Percentiles rank a stretch among this genome's conserved stretches.
These are phyloP conservation scores for Ophiosphaerella korrae DNA, from an alignment of 2,329 filamentous ascomycete genomes.

Conservation along the genomic window DNA sequence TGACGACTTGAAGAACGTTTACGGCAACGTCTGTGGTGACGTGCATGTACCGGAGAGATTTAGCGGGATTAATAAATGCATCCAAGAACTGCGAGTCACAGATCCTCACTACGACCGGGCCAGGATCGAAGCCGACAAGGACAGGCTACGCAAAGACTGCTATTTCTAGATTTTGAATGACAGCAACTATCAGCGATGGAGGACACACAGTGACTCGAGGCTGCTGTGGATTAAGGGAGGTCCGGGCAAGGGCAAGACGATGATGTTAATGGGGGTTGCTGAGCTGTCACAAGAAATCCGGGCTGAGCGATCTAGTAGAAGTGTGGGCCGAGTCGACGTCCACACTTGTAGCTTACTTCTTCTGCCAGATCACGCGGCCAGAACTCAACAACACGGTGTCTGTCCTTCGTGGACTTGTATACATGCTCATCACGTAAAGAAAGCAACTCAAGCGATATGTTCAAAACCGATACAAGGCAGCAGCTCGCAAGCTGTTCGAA, in stretches of 20 bases:
- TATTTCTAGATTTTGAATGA: constrained; percentile 12
- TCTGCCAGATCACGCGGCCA: constrained; percentile 40
- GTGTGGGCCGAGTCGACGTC: too few species aligned
- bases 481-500: background rate
- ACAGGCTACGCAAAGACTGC: constrained; percentile 1
- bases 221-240: constrained; percentile 6
- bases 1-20: too few species aligned
- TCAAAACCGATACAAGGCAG: constrained; percentile 1
- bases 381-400: constrained; percentile 1
- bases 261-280: constrained; percentile 1
- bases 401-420: constrained; percentile 1
- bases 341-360: constrained; percentile 35
- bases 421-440: background rate
- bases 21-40: too few species aligned
- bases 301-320: background rate
- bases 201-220: background rate
- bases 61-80: background rate
- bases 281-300: background rate
- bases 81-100: constrained; percentile 7
- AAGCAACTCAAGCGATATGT: background rate
- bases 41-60: too few species aligned
- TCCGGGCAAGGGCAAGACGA: constrained; percentile 10
- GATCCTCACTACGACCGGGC: constrained; percentile 10
- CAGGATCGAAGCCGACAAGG: constrained; percentile 1
- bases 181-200: constrained; percentile 4